Base-by-base conservation (phyloP, 805 yeast species). In the Monosporozyma solicola region DNA sequence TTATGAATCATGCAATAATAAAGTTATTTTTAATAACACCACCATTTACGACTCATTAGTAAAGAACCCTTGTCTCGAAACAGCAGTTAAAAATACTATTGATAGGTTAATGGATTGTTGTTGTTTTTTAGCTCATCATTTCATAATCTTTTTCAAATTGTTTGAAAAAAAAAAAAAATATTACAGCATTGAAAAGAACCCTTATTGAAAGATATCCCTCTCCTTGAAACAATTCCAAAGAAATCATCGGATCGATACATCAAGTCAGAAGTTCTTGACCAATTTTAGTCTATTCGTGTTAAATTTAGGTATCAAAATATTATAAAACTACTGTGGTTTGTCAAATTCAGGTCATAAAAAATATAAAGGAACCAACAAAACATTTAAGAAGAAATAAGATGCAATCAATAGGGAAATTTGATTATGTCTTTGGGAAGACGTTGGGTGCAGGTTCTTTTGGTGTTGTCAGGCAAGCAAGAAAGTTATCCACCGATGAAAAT, bases 371-470 rank as follows among this genome's bases (percentile, higher is more conserved):
- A 45, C 48, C 31, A 45, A 27, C 10, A 16, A 45, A 27, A 25
- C 22, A n/a, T n/a, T 27, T 22, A 27, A 27, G n/a, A 45, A 45
- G 48, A 31, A 45, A 45, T 13, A 15, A 13, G 39, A 46, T 20
- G 37, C 16, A 33, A 62, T 75, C 45, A 29, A 32, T 29, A 25
- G 48, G 86, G 62, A 89, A 89, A 69, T 67, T 75, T 49, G 75
- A 79, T 55, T 91, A 88, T 63, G 79, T 83, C 6, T 87, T 90
- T 66, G 92, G 91, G 11, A 80, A 80, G 56, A 88, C 96, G 0
- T 72, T 91, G 11, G 98, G 98, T 7, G 97, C 97, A 0, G 98
- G 99, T 4, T 81, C 95, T 0, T 92, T 89, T 69, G 98, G 99
- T 41, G 84, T 92, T 1, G 98, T 92, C 2, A 77, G 96, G 60